Evolutionary conservation across 768 basidiomycete species (phyloP).

Genomic region (Boletus sensibilis): DNA sequence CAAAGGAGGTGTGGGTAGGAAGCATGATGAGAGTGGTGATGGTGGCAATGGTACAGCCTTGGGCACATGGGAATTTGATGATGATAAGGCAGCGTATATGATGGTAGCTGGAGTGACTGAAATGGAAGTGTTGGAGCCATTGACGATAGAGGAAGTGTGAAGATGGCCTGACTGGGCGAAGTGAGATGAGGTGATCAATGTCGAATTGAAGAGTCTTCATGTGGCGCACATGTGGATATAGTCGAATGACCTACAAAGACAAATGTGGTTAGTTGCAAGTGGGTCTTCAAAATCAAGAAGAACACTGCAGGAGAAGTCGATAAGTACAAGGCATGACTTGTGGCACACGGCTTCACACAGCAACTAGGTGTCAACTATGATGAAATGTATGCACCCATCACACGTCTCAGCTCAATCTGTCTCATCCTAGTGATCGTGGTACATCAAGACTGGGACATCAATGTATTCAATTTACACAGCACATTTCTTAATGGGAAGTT

Average conservation of each 20-base stretch:
- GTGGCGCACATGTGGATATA: neutral
- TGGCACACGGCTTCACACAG: neutral
- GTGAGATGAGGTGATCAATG: neutral
- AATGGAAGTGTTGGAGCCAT: too few species aligned
- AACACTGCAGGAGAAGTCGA: neutral
- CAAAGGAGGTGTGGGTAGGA: too few species aligned
- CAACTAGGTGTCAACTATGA: neutral
- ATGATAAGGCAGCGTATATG: too few species aligned
- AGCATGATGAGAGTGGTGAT: too few species aligned
- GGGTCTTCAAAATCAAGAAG: neutral
- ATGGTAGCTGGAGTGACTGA: too few species aligned
- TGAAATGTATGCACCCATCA: neutral
- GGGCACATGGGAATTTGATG: too few species aligned
- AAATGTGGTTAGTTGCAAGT: neutral
- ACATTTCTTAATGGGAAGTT: neutral
- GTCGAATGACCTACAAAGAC: rapidly evolving
- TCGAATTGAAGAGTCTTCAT: neutral
- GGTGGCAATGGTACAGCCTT: too few species aligned
- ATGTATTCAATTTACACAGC: neutral
- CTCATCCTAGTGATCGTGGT: neutral
- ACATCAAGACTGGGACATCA: neutral
- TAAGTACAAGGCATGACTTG: neutral
- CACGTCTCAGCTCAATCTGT: rapidly evolving
- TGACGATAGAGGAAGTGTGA: too few species aligned
- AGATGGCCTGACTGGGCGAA: neutral